Evolutionary conservation across 768 basidiomycete genomes (phyloP), one percentile per base, ranked within the genome.

Genomic region (Lentinus brumalis): DNA sequence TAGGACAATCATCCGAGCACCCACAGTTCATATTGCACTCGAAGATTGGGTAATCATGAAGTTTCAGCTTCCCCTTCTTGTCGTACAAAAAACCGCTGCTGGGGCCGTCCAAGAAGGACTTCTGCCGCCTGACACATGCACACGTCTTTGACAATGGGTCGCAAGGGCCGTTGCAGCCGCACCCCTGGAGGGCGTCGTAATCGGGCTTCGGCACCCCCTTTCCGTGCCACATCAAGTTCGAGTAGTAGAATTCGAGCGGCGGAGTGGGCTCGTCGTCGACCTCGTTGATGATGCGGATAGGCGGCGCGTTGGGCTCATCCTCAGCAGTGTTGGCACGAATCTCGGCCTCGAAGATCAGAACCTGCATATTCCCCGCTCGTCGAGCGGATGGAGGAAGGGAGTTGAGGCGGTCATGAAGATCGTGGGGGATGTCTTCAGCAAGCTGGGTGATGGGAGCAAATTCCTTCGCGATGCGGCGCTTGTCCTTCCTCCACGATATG

Each of bases 241-340:
- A 86, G 71, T 96, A 96, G 61, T 87, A 79, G 67, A 95, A 97
- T 67, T 96, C 94, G 84, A 90, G 93, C 29, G 83, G 83, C 0
- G 94, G 94, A 21, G 87, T 83, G 10, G 84, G 78, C 61, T 89
- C 88, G 9, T 78, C 70, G 61, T 92, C 91, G 26, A 92, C 76
- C 0, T 81, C 72, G 67, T 95, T 94, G 53, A 84, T 70, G 29
- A 96, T 81, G 15, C 74, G 74, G 66, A 96, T 90, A 5, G 75
- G 75, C 0, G 91, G 92, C 2, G 90, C 87, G 47, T 82, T 69
- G 0, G 84, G 87, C 61, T 94, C 92, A 65, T 89, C 86, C 5
- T 78, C 74, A 21, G 78, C 78, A 0, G 88, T 89, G 59, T 85
- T 86, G 62, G 88, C 83, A 15, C 74, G 73, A 14, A 95, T 92